Evolutionary conservation across 345 rosid species (phyloP), one percentile per base, ranked within the genome.

Genomic region (Eucalyptus curtisii): DNA sequence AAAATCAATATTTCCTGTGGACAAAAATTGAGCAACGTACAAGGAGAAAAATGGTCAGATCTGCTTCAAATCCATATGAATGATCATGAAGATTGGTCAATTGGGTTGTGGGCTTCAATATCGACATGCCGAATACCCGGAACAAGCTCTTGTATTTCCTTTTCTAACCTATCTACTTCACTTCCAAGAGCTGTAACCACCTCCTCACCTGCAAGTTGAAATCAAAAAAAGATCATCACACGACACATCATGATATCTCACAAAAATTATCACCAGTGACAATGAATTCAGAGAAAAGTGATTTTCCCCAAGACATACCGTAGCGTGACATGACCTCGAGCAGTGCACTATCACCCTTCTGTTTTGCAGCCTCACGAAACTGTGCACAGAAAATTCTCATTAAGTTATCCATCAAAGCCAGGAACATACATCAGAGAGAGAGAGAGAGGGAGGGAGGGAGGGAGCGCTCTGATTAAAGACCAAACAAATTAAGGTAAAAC

Each of bases 121-220:
- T 98, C 99, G 6, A 98, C 99, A 52, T 98, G 99, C 50, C 96
- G 96, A 89, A 98, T 95, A 61, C 99, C 99, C 2, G 99, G 99
- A 88, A 97, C 99, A 89, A 98, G 97, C 86, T 96, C 98, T 85
- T 95, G 99, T 55, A 98, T 98, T 93, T 98, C 98, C 90, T 93
- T 95, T 91, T 98, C 99, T 25, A 98, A 96, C 93, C 99, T 92
- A 88, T 96, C 98, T n/a, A 98, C 99, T 93, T 98, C 99, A 20
- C 98, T 94, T 86, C 99, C 99, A 90, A 98, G 94, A 88, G 99
- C 99, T 53, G 98, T 97, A 37, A 98, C 99, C 52, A 98, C 96
- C 92, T 98, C 99, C 94, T 98, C 99, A 85, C 99, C 99, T 96
- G 94, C 90, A 92, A 66, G 82, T 40, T 68, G 22, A 17, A 19